phyloP scores from a whole-genome alignment of 2,329 filamentous ascomycete species.

The Monosporascus sp. region DNA sequence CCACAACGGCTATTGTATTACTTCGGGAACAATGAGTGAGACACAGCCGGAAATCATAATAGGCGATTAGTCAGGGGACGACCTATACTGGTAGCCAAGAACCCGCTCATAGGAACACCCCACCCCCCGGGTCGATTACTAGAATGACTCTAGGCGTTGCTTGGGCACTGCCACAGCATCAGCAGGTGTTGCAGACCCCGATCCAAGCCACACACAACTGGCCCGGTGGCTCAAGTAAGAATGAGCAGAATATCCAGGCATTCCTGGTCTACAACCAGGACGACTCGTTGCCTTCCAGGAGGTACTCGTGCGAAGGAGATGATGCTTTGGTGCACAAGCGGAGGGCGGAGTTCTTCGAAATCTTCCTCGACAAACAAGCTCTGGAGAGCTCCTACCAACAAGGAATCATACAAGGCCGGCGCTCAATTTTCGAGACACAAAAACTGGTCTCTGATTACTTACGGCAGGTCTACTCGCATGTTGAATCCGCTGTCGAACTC shows the following conservation, averaged over 20 bases:
- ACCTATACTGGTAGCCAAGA: constrained; percentile 37
- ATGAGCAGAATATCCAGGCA: constrained; percentile 52
- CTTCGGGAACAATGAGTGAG: neutral
- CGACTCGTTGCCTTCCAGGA: constrained; percentile 44
- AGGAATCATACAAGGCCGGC: constrained; percentile 38
- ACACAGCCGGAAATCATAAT: constrained; percentile 34
- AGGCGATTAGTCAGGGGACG: constrained; percentile 40
- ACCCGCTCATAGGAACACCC: too few relatives aligned
- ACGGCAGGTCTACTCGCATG: constrained; percentile 41
- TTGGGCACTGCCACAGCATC: constrained; percentile 26
- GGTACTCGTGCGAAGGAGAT: constrained; percentile 46
- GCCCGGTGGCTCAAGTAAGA: constrained; percentile 47
- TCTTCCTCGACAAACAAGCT: constrained; percentile 44
- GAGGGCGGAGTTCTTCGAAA: constrained; percentile 50
- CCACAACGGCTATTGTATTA: neutral
- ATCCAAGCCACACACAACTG: constrained; percentile 47
- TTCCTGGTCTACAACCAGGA: constrained; percentile 42
- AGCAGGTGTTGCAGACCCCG: constrained; percentile 30
- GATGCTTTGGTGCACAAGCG: constrained; percentile 29
- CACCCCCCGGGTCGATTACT: neutral
- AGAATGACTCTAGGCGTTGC: constrained; percentile 39
- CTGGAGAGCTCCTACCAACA: constrained; percentile 37
- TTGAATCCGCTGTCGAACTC: constrained; percentile 39
- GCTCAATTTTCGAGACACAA: constrained; percentile 37
- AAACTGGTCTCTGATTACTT: constrained; percentile 46